Base-by-base conservation (phyloP, 441 rosid species). In the Pelargonium hybrid region DNA sequence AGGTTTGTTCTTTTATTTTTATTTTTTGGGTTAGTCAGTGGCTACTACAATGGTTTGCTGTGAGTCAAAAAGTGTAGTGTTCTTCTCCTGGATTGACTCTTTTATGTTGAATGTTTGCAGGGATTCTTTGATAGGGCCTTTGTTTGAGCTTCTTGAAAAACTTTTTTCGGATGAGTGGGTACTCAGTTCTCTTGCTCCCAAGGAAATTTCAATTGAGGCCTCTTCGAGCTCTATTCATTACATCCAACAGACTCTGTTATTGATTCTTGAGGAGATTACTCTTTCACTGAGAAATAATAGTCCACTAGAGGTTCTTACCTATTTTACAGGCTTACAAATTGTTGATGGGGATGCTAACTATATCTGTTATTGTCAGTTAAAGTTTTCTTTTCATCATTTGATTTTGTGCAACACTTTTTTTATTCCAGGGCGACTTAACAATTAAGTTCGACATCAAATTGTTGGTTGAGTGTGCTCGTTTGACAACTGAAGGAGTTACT, bases 101-200 rank as follows among this genome's bases (percentile, higher is more conserved):
- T 47, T 69, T 56, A 13, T 52, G 63, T 69, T 75, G 47, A 39
- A 68, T 73, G 66, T 66, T 26, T 81, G 69, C 68, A 96, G 99
- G 96, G 90, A 84, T 70, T 81, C 72, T 73, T 89, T 93, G 23
- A 68, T 96, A 75, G 90, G 86, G 57, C 87, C 97, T 67, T 82
- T 96, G 78, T 88, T 90, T 81, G 84, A 84, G 84, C 88, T 96
- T 81, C 88, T 96, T 21, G 82, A 79, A 67, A 85, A 79, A 74
- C 71, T 80, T 1, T 83, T 84, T 80, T 86, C 85, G 0, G 73
- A 84, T 68, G 90, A 85, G 71, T 87, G 89, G 91, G 68, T 72
- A 29, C 69, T 48, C 34, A 72, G 65, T 69, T 67, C 73, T 65
- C 65, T 76, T 52, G 62, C 79, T 13, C 71, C 64, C 14, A 84